Base-by-base conservation (phyloP, 768 basidiomycete species). In the Boletus huronensis region DNA sequence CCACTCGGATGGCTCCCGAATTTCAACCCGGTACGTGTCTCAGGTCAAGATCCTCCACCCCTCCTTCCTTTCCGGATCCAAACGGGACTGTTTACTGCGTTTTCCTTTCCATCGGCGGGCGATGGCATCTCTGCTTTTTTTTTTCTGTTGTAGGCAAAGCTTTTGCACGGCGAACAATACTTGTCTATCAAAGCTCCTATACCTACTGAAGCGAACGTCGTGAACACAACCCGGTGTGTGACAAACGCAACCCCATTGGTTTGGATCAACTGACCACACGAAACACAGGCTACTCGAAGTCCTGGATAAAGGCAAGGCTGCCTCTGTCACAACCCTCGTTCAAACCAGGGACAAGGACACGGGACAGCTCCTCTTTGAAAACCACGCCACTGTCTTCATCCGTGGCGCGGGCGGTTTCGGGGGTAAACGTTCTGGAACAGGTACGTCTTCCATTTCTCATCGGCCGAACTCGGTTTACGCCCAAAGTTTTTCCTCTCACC, bases 151-250 rank as follows among this genome's bases (percentile, higher is more conserved):
- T 57, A 93, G 92, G 92, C 94, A 44, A 98, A 93, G 73, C 78
- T 99, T n/a, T 81, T 99, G 17, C 97, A 99, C 68, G 97, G 97
- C 42, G 97, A 99, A 68, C 97, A 98, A 65, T 98, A 92, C 71
- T 75, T 99, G 61, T 80, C 83, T 56, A 91, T 99, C 70, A 87
- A 89, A 63, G 84, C 76, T 2, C 85, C 89, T 0, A 90, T 98
- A 55, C 95, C 96, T 0, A 92, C 92, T 0, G 84, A 79, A 55
- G 96, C 84, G 0, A 82, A 87, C 21, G 76, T 98, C 21, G 77
- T 92, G 29, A 95, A 79, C 66, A 77, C 88, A 59, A 80, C 84
- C 6, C 80, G 87, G 85, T 85, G 67, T 19, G 64, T 55, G 44
- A 36, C 34, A 25, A 32, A 40, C 75, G 74, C 26, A 53, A n/a